Base-by-base conservation (phyloP, 768 basidiomycete genomes). In the Agaricus subrufescens region DNA sequence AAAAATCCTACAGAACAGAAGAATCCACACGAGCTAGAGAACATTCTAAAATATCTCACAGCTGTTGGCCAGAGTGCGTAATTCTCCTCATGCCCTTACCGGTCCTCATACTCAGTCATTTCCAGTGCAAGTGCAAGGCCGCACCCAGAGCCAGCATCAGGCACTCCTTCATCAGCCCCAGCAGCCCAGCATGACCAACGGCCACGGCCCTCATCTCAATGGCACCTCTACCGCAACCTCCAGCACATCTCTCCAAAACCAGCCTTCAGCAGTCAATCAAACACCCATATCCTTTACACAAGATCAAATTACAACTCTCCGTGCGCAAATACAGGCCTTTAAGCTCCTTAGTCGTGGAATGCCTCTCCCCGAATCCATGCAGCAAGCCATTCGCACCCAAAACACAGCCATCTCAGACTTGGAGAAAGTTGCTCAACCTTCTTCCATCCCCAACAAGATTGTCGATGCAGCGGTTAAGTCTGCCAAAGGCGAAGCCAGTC, bases 301-400 rank as follows among this genome's bases (percentile, higher is more conserved):
- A 0, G 86, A 89, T 57, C 92, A 92, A 63, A 84, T 92, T 46
- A 76, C 74, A 55, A 81, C 86, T 9, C 78, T 94, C n/a, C 81
- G 88, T 12, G 84, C 87, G 0, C 91, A 94, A 62, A 92, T 94
- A 14, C 80, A 86, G 48, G 91, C 91, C 3, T 93, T 86, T 74
- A 90, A 87, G 65, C 77, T 84, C 59, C 75, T 94, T 61, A 74
- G 75, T 14, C 79, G 85, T 25, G 83, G 85, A 23, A 66, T 83
- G 7, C 82, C 88, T 14, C 76, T 91, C 42, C 86, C 90, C 12
- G 84, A 89, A 11, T 66, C 78, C 58, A 63, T 94, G 29, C 88
- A 87, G 58, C 83, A 86, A 53, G 84, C 86, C 11, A 83, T 91
- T 45, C 83, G 81, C 19, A 77, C 84, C 10, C 81, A 83, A 48